Conservation (phyloP, 768 basidiomycete genomes). For the Suillus paluster region DNA sequence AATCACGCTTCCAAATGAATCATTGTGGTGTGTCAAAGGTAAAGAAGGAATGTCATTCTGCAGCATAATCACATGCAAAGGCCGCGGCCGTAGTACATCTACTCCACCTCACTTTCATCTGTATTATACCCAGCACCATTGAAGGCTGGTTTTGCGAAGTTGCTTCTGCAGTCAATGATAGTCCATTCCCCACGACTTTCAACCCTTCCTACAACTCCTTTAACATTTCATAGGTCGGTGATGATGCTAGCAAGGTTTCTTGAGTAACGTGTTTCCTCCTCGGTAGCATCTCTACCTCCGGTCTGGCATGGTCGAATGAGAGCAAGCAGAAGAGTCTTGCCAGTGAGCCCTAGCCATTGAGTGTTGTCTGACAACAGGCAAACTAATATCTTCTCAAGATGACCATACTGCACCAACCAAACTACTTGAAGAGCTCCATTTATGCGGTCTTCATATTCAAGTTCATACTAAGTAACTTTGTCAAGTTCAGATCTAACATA, state of each 20-base stretch:
- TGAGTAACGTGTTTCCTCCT: neutral
- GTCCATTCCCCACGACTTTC: conserved; percentile 15
- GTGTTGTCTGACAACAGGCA: conserved; percentile 11
- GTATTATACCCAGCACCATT: neutral
- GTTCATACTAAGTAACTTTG: conserved; percentile 13
- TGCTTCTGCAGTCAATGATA: neutral
- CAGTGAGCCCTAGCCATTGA: conserved; percentile 8
- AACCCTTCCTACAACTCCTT: conserved; percentile 16
- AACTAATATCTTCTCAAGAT: conserved; percentile 20
- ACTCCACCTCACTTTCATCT: neutral
- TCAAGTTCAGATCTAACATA: conserved; percentile 9
- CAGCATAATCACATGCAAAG: too few species aligned
- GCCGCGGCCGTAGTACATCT: neutral
- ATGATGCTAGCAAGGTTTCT: conserved; percentile 8
- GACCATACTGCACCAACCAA: conserved; percentile 15
- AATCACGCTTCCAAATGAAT: too few species aligned
- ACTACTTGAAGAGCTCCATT: neutral
- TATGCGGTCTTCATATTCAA: neutral
- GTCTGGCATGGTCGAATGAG: conserved; percentile 19
- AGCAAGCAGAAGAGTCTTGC: conserved; percentile 16
- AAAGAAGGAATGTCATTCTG: too few species aligned
- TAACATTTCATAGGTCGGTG: conserved; percentile 17
- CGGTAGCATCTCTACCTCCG: neutral
- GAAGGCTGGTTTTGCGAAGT: neutral
- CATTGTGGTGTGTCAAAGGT: too few species aligned